Percentiles rank a stretch among this genome's conserved stretches.
Evolutionary conservation across 2,329 filamentous ascomycete species (phyloP).

Genomic region (Teratosphaeriaceae sp.): DNA sequence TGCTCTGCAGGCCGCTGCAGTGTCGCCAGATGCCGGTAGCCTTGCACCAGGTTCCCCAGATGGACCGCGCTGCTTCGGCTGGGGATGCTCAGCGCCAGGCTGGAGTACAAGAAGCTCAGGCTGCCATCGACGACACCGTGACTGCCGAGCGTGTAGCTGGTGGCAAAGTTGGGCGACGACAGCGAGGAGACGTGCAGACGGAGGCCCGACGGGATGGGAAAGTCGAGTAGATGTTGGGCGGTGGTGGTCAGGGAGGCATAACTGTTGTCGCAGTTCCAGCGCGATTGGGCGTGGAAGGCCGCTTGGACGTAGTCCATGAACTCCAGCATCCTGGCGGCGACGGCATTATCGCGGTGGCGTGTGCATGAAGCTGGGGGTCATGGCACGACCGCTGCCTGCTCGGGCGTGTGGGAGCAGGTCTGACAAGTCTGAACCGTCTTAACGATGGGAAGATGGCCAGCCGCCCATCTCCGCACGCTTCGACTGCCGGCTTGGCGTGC

Average conservation of each 20-base stretch:
- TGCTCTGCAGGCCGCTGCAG: constrained; percentile 48
- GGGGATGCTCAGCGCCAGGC: constrained; percentile 61
- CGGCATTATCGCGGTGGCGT: constrained; percentile 4
- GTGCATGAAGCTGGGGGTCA: not conserved
- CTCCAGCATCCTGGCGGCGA: constrained; percentile 61
- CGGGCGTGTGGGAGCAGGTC: too few species aligned
- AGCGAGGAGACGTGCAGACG: constrained; percentile 85
- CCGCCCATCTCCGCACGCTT: too few species aligned
- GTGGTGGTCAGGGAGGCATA: constrained; percentile 83
- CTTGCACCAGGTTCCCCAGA: constrained; percentile 68
- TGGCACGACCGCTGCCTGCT: not conserved
- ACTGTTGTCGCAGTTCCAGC: constrained; percentile 88
- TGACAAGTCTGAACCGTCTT: too few species aligned
- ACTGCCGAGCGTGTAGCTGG: constrained; percentile 84
- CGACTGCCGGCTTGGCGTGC: too few species aligned
- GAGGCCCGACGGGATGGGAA: constrained; percentile 75
- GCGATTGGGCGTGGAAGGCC: constrained; percentile 78
- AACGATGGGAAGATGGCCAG: too few species aligned
- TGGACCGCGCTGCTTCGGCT: constrained; percentile 70
- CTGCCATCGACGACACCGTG: constrained; percentile 91
- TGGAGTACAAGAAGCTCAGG: constrained; percentile 95
- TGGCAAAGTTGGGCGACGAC: constrained; percentile 86
- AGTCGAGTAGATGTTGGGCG: constrained; percentile 79
- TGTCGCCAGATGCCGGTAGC: constrained; percentile 73
- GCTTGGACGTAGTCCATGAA: constrained; percentile 97